These are phyloP conservation scores for Trichoderma oligosporum DNA, from an alignment of 2,329 filamentous ascomycete genomes.

Conservation along the genomic window DNA sequence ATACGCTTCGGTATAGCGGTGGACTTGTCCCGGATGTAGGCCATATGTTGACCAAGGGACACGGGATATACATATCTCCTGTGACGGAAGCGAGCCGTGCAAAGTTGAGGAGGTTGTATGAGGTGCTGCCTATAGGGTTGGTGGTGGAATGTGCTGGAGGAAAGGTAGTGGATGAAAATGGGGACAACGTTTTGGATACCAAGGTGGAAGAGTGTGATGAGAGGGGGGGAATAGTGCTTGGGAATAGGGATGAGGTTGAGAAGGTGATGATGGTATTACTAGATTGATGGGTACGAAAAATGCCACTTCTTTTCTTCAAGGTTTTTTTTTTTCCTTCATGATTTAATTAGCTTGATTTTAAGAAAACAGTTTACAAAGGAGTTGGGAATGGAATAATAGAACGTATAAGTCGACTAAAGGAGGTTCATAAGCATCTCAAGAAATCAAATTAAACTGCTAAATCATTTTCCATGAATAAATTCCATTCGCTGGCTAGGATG, in stretches of 20 bases:
- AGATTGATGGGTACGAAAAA: neutral
- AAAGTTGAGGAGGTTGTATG: slow-evolving; percentile 57
- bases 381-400: too few relatives aligned
- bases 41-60: slow-evolving; percentile 57
- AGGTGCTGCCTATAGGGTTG: slow-evolving; percentile 57
- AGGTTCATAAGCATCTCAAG: neutral
- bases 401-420: too few relatives aligned
- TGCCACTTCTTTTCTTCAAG: too few relatives aligned
- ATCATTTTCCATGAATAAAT: neutral
- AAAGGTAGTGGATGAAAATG: slow-evolving; percentile 46
- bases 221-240: slow-evolving; percentile 48
- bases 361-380: too few relatives aligned
- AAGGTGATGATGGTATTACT: slow-evolving; percentile 28
- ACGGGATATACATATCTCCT: slow-evolving; percentile 58
- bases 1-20: slow-evolving; percentile 58
- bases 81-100: slow-evolving; percentile 49
- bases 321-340: too few relatives aligned
- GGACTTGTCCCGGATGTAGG: slow-evolving; percentile 59
- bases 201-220: slow-evolving; percentile 44
- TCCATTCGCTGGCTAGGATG: neutral
- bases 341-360: too few relatives aligned
- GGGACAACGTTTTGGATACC: slow-evolving; percentile 40
- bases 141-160: slow-evolving; percentile 59
- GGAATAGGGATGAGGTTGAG: slow-evolving; percentile 48
- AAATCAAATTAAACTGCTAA: neutral